Percentiles rank a stretch among this genome's conserved stretches.
These are phyloP conservation scores for Pichia inconspicua DNA, from an alignment of 1,139 yeast species.

Conservation along the genomic window DNA sequence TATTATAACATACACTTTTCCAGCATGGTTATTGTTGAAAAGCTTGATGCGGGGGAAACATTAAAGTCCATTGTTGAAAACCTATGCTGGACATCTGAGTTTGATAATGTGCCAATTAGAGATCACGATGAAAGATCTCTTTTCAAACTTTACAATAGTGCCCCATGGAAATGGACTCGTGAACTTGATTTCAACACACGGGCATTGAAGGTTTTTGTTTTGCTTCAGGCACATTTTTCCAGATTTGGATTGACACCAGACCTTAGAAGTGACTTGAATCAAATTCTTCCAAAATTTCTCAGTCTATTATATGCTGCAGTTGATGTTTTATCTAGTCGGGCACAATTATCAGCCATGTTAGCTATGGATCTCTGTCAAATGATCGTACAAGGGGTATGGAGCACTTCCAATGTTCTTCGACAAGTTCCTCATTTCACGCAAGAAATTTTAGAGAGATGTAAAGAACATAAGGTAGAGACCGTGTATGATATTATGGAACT, in stretches of 20 bases:
- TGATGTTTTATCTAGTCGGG: slow-evolving; percentile 75
- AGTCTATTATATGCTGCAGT: slow-evolving; percentile 58
- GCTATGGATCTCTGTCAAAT: slow-evolving; percentile 89
- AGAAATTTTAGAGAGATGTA: slow-evolving; percentile 52
- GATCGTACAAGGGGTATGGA: slow-evolving; percentile 86
- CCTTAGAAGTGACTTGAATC: slow-evolving; percentile 46
- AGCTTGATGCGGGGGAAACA: slow-evolving; percentile 48
- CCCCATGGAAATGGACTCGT: slow-evolving; percentile 51
- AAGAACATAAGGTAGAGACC: slow-evolving; percentile 49
- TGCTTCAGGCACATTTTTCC: slow-evolving; percentile 77
- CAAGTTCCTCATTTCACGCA: slow-evolving; percentile 70
- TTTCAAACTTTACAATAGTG: slow-evolving; percentile 42
- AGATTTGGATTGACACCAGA: slow-evolving; percentile 56
- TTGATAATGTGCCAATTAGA: slow-evolving; percentile 56
- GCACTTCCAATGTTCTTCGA: slow-evolving; percentile 64
- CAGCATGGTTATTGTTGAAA: slow-evolving; percentile 56
- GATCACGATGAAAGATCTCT: slow-evolving; percentile 48
- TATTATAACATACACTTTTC: slow-evolving; percentile 57
- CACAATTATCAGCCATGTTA: slow-evolving; percentile 64
- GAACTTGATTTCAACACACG: slow-evolving; percentile 43
- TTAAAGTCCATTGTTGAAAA: slow-evolving; percentile 59
- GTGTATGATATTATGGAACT: slow-evolving; percentile 81
- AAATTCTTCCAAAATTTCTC: slow-evolving; percentile 42
- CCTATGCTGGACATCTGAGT: slow-evolving; percentile 61
- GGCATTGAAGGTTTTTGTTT: slow-evolving; percentile 59